Evolutionary conservation across 257 asterid genomes (phyloP).

Genomic region (Catharanthus roseus): DNA sequence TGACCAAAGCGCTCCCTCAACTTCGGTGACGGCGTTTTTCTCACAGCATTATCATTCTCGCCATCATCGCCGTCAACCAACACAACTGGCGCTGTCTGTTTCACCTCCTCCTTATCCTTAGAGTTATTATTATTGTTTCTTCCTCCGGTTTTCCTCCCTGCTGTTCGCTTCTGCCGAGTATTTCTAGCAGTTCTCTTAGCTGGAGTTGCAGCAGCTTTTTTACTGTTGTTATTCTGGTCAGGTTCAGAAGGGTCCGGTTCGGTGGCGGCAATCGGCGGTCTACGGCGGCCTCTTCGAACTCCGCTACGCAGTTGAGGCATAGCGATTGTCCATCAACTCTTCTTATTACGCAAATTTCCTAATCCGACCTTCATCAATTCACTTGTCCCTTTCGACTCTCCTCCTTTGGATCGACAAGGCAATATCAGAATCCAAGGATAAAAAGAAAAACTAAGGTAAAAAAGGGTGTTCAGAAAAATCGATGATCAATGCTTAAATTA

Average conservation of each 20-base stretch:
- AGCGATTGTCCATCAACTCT: slow-evolving; percentile 33
- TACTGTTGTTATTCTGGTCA: slow-evolving; percentile 9
- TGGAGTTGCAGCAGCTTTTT: slow-evolving; percentile 14
- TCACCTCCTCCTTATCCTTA: slow-evolving; percentile 16
- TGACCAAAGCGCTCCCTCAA: slow-evolving; percentile 10
- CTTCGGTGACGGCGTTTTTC: slow-evolving; percentile 13
- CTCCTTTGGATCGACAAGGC: slow-evolving; percentile 24
- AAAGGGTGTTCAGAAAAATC: background rate
- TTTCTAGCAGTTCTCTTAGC: slow-evolving; percentile 11
- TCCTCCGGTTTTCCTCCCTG: slow-evolving; percentile 4
- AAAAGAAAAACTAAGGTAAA: background rate
- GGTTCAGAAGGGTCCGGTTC: slow-evolving; percentile 13
- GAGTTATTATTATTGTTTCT: slow-evolving; percentile 5
- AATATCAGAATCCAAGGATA: background rate
- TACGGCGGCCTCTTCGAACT: slow-evolving; percentile 40
- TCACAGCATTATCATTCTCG: slow-evolving; percentile 27
- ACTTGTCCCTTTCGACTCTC: background rate
- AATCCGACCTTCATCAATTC: slow-evolving; percentile 26
- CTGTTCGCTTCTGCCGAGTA: slow-evolving; percentile 17
- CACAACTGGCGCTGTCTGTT: slow-evolving; percentile 12
- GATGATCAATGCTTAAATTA: background rate
- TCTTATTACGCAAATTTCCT: slow-evolving; percentile 10
- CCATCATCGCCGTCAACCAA: slow-evolving; percentile 22
- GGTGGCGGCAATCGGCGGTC: slow-evolving; percentile 12
- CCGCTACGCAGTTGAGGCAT: slow-evolving; percentile 58